These are phyloP conservation scores for Aureobasidium sp. DNA, from an alignment of 2,329 filamentous ascomycete genomes.

Conservation along the genomic window DNA sequence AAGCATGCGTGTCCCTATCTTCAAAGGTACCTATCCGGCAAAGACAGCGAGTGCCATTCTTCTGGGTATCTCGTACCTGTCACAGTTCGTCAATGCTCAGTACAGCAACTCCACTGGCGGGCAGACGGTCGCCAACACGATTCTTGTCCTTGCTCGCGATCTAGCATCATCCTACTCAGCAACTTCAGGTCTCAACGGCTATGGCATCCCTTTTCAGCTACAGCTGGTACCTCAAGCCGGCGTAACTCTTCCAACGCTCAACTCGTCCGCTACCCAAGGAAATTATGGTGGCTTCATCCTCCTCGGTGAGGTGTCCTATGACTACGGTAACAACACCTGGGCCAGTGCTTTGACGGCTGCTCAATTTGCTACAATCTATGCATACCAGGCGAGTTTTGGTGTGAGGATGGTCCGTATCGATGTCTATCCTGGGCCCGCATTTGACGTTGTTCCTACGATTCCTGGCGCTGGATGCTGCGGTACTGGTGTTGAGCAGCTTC, in stretches of 20 bases:
- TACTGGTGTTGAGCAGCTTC: constrained; percentile 42
- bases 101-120: constrained; percentile 10
- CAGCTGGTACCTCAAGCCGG: constrained; percentile 48
- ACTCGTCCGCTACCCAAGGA: constrained; percentile 41
- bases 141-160: constrained; percentile 52
- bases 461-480: constrained; percentile 43
- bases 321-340: constrained; percentile 42
- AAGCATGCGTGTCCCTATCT: neutral
- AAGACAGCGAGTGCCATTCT: neutral
- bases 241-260: constrained; percentile 46
- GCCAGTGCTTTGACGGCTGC: constrained; percentile 48
- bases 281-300: constrained; percentile 56
- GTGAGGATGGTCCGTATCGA: constrained; percentile 56
- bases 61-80: neutral
- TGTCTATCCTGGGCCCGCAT: constrained; percentile 47
- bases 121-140: constrained; percentile 33
- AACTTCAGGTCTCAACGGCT: constrained; percentile 50
- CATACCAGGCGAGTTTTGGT: constrained; percentile 52
- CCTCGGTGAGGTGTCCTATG: constrained; percentile 48
- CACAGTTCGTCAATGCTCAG: neutral
- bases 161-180: constrained; percentile 42
- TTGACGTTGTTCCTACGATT: constrained; percentile 30
- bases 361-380: constrained; percentile 51
- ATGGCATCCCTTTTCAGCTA: constrained; percentile 54
- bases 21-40: neutral